Evolutionary conservation across 345 rosid genomes (phyloP).

Genomic region (Camelina sativa): DNA sequence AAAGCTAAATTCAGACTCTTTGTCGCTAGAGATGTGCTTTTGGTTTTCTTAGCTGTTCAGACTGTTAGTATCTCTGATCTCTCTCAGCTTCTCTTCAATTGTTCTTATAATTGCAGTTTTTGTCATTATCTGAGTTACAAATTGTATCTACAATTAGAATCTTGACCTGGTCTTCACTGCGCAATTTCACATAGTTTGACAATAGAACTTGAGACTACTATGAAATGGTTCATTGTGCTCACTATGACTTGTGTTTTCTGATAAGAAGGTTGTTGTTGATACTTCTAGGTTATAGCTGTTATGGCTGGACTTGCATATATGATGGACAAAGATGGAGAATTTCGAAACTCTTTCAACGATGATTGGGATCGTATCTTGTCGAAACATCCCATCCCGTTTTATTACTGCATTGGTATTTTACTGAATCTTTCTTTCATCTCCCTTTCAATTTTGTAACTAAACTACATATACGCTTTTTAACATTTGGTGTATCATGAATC

Average conservation of each 20-base stretch:
- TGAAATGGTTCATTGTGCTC: not conserved
- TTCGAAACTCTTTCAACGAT: slow-evolving; percentile 89
- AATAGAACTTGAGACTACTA: slow-evolving; percentile 8
- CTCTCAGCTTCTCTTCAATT: not conserved
- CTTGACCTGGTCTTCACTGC: slow-evolving; percentile 12
- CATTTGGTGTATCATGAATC: slow-evolving; percentile 20
- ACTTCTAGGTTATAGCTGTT: slow-evolving; percentile 65
- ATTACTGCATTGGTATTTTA: slow-evolving; percentile 79
- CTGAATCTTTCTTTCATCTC: slow-evolving; percentile 13
- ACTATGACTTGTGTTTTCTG: slow-evolving; percentile 27
- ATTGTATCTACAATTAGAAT: slow-evolving; percentile 15
- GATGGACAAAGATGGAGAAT: slow-evolving; percentile 94
- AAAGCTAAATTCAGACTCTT: slow-evolving; percentile 89
- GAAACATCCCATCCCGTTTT: slow-evolving; percentile 93
- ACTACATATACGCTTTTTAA: not conserved
- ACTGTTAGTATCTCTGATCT: slow-evolving; percentile 58
- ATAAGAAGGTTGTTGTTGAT: not conserved
- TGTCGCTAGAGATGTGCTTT: slow-evolving; percentile 89
- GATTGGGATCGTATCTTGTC: slow-evolving; percentile 93
- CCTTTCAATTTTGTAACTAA: not conserved
- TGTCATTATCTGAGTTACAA: slow-evolving; percentile 1
- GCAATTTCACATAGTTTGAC: slow-evolving; percentile 5
- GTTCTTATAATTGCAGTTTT: slow-evolving; percentile 1
- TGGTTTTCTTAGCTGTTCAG: slow-evolving; percentile 89
- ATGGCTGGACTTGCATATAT: slow-evolving; percentile 84